Base-by-base conservation (phyloP, 257 asterid species). In the Nicotiana benthamiana region DNA sequence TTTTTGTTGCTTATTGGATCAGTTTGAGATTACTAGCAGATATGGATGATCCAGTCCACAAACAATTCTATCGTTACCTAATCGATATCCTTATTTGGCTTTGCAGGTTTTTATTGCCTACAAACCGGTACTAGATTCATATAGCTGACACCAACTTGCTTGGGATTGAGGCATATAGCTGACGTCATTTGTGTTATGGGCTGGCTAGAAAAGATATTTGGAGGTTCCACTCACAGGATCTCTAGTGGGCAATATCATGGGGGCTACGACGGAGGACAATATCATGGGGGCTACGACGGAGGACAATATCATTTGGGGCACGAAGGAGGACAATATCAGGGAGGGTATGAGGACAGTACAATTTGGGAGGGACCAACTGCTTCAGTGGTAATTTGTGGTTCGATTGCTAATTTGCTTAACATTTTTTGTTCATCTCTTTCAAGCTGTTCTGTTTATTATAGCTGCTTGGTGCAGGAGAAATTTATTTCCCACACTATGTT, bases 201-300 rank as follows among this genome's bases (percentile, higher is more conserved):
- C 61, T 18, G 82, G 82, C 8, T 57, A 9, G 81, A 82, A 57
- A 75, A 34, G 68, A 85, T 78, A 60, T 64, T 84, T 72, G 94
- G 94, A 94, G 93, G 93, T 80, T 95, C 98, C 97, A 84, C 94
- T 62, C 87, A 96, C 82, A 95, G 92, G 93, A 90, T 95, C 83
- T 91, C 93, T 62, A 89, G 82, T 79, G 98, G 98, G n/a, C 60
- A 74, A 46, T 81, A 85, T 93, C 75, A 90, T 88, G 84, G 93
- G 7, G 59, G 82, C 24, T 68, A 64, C 15, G 72, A 64, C 30
- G 53, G 85, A 85, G 99, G 98, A 81, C 97, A 91, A 83, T 87
- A 90, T 82, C 92, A 89, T 82, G 97, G 97, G 80, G 91, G 85
- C 75, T 86, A 88, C 24, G 95, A 91, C 60, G 93, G 60, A 24